These are phyloP conservation scores for Drosera spatulata DNA, from an alignment of 179 eudicot genomes.

Conservation along the genomic window DNA sequence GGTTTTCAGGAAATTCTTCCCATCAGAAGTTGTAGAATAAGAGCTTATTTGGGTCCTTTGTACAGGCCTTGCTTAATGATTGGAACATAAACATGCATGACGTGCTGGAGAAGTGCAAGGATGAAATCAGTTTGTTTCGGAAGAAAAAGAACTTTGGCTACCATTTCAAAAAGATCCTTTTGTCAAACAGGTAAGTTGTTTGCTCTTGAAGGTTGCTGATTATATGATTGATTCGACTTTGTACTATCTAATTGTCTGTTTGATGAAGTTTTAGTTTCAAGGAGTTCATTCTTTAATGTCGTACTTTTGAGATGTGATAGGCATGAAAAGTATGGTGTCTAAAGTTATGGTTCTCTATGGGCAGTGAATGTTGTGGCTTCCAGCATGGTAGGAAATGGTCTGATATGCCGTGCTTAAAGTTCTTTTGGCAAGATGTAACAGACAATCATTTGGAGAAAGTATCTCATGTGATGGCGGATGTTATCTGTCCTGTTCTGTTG, in stretches of 20 bases:
- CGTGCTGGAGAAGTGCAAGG: conserved; percentile 58
- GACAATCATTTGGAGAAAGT: conserved; percentile 49
- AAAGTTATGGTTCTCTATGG: conserved; percentile 2
- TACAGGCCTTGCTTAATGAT: conserved; percentile 41
- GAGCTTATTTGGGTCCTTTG: neutral
- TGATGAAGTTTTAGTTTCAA: no score
- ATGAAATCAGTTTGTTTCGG: conserved; percentile 30
- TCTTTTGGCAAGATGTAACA: conserved; percentile 52
- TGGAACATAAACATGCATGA: conserved; percentile 41
- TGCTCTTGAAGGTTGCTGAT: no score
- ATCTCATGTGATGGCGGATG: conserved; percentile 57
- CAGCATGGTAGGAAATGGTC: conserved; percentile 32
- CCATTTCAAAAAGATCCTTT: conserved; percentile 49
- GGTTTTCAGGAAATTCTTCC: neutral
- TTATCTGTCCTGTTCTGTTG: conserved; percentile 62
- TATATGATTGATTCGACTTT: no score
- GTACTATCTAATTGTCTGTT: no score
- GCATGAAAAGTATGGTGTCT: neutral
- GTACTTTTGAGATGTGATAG: no score
- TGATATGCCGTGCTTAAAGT: conserved; percentile 75
- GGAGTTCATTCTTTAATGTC: no score
- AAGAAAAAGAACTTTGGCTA: conserved; percentile 65
- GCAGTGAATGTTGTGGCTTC: conserved; percentile 80
- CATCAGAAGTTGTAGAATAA: neutral
- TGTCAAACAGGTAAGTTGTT: conserved; percentile 50